These are phyloP conservation scores for Debaryomyces udenii DNA, from an alignment of 1,139 yeast genomes.

Conservation along the genomic window DNA sequence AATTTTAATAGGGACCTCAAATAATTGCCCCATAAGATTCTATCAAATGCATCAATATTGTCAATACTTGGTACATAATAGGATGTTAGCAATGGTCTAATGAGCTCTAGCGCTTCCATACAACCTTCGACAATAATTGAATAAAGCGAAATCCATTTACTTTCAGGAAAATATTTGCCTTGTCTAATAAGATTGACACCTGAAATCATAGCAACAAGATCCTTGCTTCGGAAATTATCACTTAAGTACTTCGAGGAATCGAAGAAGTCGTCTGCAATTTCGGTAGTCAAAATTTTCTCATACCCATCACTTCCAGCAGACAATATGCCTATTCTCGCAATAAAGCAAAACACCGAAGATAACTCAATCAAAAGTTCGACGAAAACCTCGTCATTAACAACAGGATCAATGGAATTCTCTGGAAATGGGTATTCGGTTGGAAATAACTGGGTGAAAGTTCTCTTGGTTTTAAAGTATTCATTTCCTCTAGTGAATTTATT, in stretches of 20 bases:
- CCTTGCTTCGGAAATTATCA: constrained; percentile 41
- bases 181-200: constrained; percentile 62
- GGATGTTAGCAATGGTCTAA: constrained; percentile 55
- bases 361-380: constrained; percentile 78
- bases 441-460: constrained; percentile 68
- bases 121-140: constrained; percentile 65
- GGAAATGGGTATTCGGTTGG: constrained; percentile 70
- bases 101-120: constrained; percentile 58
- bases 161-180: constrained; percentile 64
- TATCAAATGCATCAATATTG: constrained; percentile 51
- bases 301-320: constrained; percentile 52
- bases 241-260: constrained; percentile 37
- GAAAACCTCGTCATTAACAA: constrained; percentile 68
- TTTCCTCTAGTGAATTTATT: constrained; percentile 56
- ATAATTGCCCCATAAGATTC: constrained; percentile 67
- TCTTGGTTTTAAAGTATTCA: constrained; percentile 57
- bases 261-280: constrained; percentile 36
- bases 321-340: constrained; percentile 54
- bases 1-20: constrained; percentile 58
- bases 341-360: constrained; percentile 58
- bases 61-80: constrained; percentile 60
- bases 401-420: constrained; percentile 70
- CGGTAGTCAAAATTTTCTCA: constrained; percentile 28
- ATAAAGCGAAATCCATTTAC: constrained; percentile 70
- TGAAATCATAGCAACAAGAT: constrained; percentile 50